Evolutionary conservation across 192 early-diverging fungal species (phyloP).

Genomic region (Coemansia sp.): DNA sequence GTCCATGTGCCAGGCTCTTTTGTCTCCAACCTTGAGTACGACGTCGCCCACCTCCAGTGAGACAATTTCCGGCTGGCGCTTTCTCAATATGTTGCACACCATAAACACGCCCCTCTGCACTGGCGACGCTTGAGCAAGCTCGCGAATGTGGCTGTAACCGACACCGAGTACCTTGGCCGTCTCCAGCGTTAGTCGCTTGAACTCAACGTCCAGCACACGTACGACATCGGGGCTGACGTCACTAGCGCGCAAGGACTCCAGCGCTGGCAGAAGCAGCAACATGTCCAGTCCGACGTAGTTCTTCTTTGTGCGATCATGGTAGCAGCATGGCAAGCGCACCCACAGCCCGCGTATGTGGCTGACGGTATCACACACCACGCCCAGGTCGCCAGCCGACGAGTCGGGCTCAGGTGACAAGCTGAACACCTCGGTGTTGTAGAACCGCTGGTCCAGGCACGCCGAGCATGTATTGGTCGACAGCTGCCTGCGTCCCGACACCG

Average conservation of each 20-base stretch:
- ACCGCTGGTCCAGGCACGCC: constrained; percentile 23
- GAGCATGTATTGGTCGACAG: constrained; percentile 20
- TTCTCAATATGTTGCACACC: constrained; percentile 14
- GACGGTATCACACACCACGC: constrained; percentile 14
- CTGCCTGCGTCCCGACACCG: constrained; percentile 20
- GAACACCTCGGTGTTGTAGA: constrained; percentile 32
- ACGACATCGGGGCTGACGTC: constrained; percentile 11
- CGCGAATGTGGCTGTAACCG: constrained; percentile 6
- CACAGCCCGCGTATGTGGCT: constrained; percentile 17
- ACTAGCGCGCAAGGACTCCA: not conserved
- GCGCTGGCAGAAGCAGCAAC: constrained; percentile 21
- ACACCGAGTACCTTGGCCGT: constrained; percentile 30
- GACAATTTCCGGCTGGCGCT: not conserved
- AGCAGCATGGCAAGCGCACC: constrained; percentile 15
- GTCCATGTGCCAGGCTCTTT: constrained; percentile 18
- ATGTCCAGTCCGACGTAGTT: constrained; percentile 23
- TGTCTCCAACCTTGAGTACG: constrained; percentile 22
- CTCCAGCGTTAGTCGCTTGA: constrained; percentile 11
- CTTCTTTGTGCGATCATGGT: not conserved
- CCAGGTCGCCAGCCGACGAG: not conserved
- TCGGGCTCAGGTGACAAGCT: constrained; percentile 5
- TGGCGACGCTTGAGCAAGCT: not conserved
- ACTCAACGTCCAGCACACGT: constrained; percentile 37
- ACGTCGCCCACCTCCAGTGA: constrained; percentile 40
- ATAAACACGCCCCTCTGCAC: constrained; percentile 10